Base-by-base conservation (phyloP, 306 rosid genomes). In the Pyrus communis region DNA sequence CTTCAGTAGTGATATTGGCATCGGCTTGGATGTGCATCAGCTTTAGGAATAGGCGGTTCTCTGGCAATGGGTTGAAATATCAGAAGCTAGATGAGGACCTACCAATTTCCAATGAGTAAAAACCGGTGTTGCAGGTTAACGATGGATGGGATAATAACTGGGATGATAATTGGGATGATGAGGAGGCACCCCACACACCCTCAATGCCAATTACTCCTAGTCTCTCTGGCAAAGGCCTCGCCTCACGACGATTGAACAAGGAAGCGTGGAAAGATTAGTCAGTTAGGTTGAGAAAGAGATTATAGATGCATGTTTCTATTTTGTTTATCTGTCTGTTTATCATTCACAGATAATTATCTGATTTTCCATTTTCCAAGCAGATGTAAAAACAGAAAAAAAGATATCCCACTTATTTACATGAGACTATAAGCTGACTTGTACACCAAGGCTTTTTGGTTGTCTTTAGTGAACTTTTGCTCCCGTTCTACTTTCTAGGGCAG, bases 121-220 rank as follows among this genome's bases (percentile, higher is more conserved):
- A 84, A 63, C 63, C 78, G 5, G 82, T 69, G 62, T 8, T 49
- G 46, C 82, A 74, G 11, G 30, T 51, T 55, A 77, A 70, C 31
- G 86, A 87, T 18, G 86, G 81, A 62, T 87, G 90, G 88, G 90
- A 87, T 19, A 71, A 87, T 63, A 80, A 74, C 46, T 87, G 90
- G 90, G 90, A 82, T 13, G 88, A 87, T 73, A 65, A 77, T 33
- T 84, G 88, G 88, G 78, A 82, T 17, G 85, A 81, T 40, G 88
- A 84, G 42, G 90, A 87, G 79, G 80, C 85, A 12, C 90, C 86
- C 21, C 75, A 67, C 49, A 84, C 86, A 23, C 86, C 86, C 17
- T 77, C 86, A 15, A 54, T 69, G 77, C 85, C 86, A 3, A 67
- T 82, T 68, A 84, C 87, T 51, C 87, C 88, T 21, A 82, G 79